Evolutionary conservation across 164 flowering plant genomes (phyloP).

Genomic region (Nelumbo lutea): DNA sequence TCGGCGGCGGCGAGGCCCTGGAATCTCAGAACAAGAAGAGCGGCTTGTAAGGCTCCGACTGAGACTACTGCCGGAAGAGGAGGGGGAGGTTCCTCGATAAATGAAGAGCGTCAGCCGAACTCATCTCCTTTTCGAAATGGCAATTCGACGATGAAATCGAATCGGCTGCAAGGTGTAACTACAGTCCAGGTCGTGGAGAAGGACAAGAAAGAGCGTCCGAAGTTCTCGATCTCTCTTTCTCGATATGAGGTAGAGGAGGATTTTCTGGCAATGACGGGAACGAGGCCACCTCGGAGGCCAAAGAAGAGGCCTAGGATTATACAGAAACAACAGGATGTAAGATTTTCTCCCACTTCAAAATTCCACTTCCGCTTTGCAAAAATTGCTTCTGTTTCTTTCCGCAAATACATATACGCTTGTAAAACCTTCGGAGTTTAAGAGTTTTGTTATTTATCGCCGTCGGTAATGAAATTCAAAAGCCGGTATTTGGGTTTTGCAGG

Average conservation of each 20-base stretch:
- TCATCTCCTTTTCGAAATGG: conserved; percentile 1
- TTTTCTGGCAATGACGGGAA: conserved; percentile 48
- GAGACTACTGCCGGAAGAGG: background rate
- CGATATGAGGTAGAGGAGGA: conserved; percentile 72
- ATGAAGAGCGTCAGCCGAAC: conserved; percentile 5
- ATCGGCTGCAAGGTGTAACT: conserved; percentile 23
- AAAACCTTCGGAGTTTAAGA: background rate
- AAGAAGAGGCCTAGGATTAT: conserved; percentile 43
- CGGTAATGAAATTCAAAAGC: no score
- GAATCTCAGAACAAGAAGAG: conserved; percentile 57
- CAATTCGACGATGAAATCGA: conserved; percentile 27
- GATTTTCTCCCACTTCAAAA: conserved; percentile 1
- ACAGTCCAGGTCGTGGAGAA: conserved; percentile 19
- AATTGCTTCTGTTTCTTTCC: background rate
- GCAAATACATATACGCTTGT: background rate
- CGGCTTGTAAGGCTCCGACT: background rate
- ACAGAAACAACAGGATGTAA: conserved; percentile 59
- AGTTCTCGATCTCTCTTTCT: conserved; percentile 58
- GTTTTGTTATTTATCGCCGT: background rate
- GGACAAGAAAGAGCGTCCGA: conserved; percentile 39
- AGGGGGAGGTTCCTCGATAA: background rate
- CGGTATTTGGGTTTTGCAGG: conserved; percentile 12
- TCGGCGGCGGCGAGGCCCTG: conserved; percentile 32
- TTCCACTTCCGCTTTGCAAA: background rate
- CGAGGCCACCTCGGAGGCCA: conserved; percentile 51